Percentiles rank a stretch among this genome's conserved stretches.
These are phyloP conservation scores for Adansonia gregorii DNA, from an alignment of 441 rosid species.

Conservation along the genomic window DNA sequence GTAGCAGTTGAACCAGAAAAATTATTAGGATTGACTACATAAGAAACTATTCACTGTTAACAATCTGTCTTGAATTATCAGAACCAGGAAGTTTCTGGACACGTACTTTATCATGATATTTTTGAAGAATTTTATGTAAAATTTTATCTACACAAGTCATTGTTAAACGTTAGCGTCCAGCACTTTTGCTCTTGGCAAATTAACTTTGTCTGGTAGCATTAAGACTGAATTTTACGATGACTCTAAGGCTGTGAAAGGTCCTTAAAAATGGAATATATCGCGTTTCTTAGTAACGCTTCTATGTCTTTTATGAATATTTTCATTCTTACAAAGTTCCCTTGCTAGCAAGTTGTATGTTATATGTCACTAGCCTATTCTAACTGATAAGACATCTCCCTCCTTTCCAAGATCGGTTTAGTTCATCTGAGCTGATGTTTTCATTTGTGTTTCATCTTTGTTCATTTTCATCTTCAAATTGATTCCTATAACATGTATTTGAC, in stretches of 20 bases:
- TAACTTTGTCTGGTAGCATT: slow-evolving; percentile 8
- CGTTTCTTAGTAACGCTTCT: not conserved
- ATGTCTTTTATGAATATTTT: not conserved
- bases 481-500: not conserved
- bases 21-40: not conserved
- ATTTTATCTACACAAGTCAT: not conserved
- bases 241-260: slow-evolving; percentile 10
- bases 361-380: not conserved
- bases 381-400: not conserved
- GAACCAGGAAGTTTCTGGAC: not conserved
- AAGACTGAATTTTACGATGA: slow-evolving; percentile 19
- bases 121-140: not conserved
- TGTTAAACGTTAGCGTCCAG: not conserved
- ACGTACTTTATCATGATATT: not conserved
- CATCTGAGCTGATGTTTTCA: not conserved
- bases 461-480: slow-evolving; percentile 9
- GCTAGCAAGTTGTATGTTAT: slow-evolving; percentile 5
- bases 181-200: not conserved
- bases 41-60: not conserved
- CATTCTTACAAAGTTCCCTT: slow-evolving; percentile 4
- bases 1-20: not conserved
- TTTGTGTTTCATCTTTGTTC: not conserved
- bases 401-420: not conserved
- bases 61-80: slow-evolving; percentile 1
- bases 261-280: not conserved